phyloP scores from a whole-genome alignment of 1,139 yeast genomes.

The Blastobotrys apis region DNA sequence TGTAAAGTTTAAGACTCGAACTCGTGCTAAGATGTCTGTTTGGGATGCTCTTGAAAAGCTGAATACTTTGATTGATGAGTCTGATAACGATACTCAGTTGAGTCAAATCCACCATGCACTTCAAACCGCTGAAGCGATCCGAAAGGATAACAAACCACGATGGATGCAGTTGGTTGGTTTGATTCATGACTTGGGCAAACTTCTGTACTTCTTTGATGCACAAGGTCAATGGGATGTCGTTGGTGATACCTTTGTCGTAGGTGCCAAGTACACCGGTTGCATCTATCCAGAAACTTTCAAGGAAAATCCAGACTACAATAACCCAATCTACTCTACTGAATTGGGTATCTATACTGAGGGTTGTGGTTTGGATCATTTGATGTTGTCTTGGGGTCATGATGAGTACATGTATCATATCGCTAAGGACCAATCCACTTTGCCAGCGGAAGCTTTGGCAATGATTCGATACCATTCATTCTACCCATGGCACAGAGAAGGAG shows the following conservation, averaged over 20 bases:
- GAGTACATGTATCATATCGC: conserved; percentile 75
- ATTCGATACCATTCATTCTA: conserved; percentile 70
- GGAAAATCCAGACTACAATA: conserved; percentile 55
- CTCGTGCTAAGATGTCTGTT: conserved; percentile 60
- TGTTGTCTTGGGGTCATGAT: conserved; percentile 78
- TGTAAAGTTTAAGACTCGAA: conserved; percentile 62
- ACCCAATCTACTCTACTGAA: conserved; percentile 62
- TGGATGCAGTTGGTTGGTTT: conserved; percentile 76
- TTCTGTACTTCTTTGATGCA: conserved; percentile 64
- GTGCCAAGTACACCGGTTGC: conserved; percentile 59
- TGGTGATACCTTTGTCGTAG: conserved; percentile 75
- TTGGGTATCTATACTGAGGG: conserved; percentile 61
- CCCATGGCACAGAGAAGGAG: conserved; percentile 73
- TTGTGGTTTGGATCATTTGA: conserved; percentile 66
- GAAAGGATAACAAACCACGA: conserved; percentile 62
- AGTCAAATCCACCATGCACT: conserved; percentile 73
- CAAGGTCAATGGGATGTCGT: conserved; percentile 82
- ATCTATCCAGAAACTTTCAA: conserved; percentile 58
- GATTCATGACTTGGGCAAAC: conserved; percentile 67
- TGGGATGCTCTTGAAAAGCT: conserved; percentile 68
- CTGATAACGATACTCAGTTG: conserved; percentile 72
- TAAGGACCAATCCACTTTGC: conserved; percentile 57
- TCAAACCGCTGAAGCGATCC: conserved; percentile 72
- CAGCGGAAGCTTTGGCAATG: conserved; percentile 68
- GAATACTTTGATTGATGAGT: conserved; percentile 61